A percentile compares a stretch with the other conserved stretches of the same genome.
Evolutionary conservation across 2,329 filamentous ascomycete species (phyloP).

Genomic region (Acarospora socialis): DNA sequence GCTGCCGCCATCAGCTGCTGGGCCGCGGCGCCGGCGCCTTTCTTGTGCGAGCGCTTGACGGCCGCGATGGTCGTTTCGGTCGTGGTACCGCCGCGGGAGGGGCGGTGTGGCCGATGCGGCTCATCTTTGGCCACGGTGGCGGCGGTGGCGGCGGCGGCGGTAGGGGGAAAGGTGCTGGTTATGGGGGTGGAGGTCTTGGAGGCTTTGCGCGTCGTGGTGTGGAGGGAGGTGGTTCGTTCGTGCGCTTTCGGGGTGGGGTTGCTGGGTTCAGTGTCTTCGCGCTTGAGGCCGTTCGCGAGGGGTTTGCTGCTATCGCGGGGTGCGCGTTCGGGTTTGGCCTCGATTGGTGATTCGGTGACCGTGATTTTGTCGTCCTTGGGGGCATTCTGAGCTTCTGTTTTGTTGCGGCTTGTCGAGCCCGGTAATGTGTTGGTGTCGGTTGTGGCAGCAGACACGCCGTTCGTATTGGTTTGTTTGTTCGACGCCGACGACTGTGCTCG

Average conservation of each 20-base stretch:
- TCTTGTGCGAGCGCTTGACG: constrained; percentile 26
- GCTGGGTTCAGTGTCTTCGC: constrained; percentile 21
- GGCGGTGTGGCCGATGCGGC: constrained; percentile 21
- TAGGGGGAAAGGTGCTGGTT: constrained; percentile 27
- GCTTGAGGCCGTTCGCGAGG: no score
- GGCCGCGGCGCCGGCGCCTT: constrained; percentile 19
- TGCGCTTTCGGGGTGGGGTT: constrained; percentile 3
- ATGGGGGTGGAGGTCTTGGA: constrained; percentile 37
- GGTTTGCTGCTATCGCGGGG: no score
- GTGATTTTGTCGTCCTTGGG: constrained; percentile 36
- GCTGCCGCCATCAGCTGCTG: constrained; percentile 18
- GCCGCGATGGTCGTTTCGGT: constrained; percentile 19
- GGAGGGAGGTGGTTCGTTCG: constrained; percentile 15
- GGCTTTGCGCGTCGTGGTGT: constrained; percentile 22
- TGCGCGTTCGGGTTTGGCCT: no score
- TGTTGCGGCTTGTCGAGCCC: constrained; percentile 20
- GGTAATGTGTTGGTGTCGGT: constrained; percentile 19
- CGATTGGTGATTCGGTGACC: constrained; percentile 34
- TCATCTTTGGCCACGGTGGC: constrained; percentile 16
- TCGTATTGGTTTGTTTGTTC: constrained; percentile 44
- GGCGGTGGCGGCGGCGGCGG: constrained; percentile 10
- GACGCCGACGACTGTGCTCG: constrained; percentile 47
- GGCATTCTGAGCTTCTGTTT: no score
- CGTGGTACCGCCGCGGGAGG: constrained; percentile 14
- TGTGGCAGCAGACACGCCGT: constrained; percentile 21